A percentile compares a stretch with the other conserved stretches of the same genome.
phyloP scores from a whole-genome alignment of 768 basidiomycete genomes.

The Psilocybe subaeruginosa region DNA sequence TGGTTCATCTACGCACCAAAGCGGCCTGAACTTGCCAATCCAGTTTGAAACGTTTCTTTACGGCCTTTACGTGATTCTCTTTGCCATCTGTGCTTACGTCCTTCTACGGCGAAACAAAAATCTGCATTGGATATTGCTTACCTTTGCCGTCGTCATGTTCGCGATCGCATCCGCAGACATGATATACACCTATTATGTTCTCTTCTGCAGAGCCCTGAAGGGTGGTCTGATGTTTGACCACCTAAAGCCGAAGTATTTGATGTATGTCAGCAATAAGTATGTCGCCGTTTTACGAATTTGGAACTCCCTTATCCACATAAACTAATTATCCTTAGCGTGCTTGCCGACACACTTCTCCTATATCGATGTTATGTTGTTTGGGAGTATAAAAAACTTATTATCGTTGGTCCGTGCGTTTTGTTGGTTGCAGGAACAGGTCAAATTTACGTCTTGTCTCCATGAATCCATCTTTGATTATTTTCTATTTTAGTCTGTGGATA shows the following conservation, averaged over 20 bases:
- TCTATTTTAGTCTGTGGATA: slow-evolving; percentile 23
- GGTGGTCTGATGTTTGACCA: slow-evolving; percentile 21
- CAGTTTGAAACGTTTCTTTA: slow-evolving; percentile 28
- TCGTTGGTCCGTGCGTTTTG: slow-evolving; percentile 28
- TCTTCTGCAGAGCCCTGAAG: slow-evolving; percentile 27
- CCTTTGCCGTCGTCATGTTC: slow-evolving; percentile 25
- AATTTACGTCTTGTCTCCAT: neutral
- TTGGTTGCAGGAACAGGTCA: slow-evolving; percentile 37
- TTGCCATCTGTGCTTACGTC: slow-evolving; percentile 36
- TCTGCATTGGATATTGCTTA: slow-evolving; percentile 31
- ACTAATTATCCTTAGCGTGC: slow-evolving; percentile 21
- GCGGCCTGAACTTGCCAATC: neutral
- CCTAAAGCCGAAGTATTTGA: slow-evolving; percentile 34
- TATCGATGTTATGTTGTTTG: slow-evolving; percentile 45
- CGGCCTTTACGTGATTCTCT: slow-evolving; percentile 41
- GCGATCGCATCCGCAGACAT: slow-evolving; percentile 36
- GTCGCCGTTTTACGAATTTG: slow-evolving; percentile 9
- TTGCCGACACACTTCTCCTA: slow-evolving; percentile 35
- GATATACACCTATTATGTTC: slow-evolving; percentile 33
- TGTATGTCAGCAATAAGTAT: slow-evolving; percentile 43
- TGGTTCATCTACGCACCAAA: neutral
- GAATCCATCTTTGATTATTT: neutral
- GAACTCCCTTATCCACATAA: neutral
- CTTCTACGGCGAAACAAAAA: slow-evolving; percentile 28
- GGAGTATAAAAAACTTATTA: slow-evolving; percentile 31